Evolutionary conservation across 306 rosid species (phyloP), one percentile per base, ranked within the genome.

Genomic region (Prunus salicina): DNA sequence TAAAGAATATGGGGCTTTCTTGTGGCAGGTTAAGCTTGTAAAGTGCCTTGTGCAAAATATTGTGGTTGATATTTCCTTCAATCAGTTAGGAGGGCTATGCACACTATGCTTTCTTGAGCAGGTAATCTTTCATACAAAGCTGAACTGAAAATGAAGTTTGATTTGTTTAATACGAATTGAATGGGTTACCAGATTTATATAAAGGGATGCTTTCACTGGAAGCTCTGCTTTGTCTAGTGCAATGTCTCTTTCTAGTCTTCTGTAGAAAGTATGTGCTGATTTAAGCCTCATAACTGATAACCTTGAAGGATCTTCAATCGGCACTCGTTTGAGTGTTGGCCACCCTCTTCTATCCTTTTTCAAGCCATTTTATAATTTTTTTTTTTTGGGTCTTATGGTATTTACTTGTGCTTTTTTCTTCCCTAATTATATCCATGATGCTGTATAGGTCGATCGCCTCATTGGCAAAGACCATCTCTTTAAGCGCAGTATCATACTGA

Each of bases 61-160:
- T 38, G 93, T 91, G 75, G 98, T 93, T 68, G 98, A 93, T 84
- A 89, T 93, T 63, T 93, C 98, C 74, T 93, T 91, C 93, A 93
- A 89, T 87, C 98, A 93, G 86, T 82, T 93, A 79, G 98, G 98
- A 85, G 98, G 98, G 79, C 94, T 93, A 68, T 89, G 93, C 83
- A 91, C 97, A 1, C 80, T 93, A 71, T 91, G 97, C 85, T 93
- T 93, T 87, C 93, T 93, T 81, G 98, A 93, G 85, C 88, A 88
- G 98, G 98, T 93, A 88, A 52, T 68, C 55, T 25, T 72, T 27
- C n/a, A 2, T 56, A 68, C 67, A 32, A 12, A 76, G 50, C 49
- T 28, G 60, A 45, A 38, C 51, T 74, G 47, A 46, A 25, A 47
- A 34, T 34, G 50, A 18, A n/a, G 60, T 74, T 62, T 19, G 2